Conservation (phyloP, 1,284 basidiomycete genomes). For the Apiotrichum siamense region DNA sequence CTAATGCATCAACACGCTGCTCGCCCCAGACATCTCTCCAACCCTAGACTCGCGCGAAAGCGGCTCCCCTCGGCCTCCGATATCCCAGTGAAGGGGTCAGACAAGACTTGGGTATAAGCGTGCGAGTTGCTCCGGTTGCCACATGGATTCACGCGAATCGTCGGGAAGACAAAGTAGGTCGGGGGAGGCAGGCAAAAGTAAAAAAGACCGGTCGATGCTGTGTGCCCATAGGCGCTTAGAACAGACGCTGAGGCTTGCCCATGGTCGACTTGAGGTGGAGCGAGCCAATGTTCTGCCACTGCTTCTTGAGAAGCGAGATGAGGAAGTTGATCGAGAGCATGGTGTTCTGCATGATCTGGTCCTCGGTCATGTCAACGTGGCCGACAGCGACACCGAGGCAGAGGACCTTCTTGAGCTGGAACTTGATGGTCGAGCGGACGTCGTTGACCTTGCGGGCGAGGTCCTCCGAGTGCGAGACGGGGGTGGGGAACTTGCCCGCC, state of each 20-base stretch:
- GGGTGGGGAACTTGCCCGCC: constrained; percentile 99
- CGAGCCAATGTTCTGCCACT: constrained; percentile 99
- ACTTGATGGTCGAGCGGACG: constrained; percentile 98
- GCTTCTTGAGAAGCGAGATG: constrained; percentile 98
- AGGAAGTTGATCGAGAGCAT: constrained; percentile 99
- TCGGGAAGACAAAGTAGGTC: not conserved
- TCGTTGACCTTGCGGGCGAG: constrained; percentile 86
- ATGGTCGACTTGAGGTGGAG: constrained; percentile 98
- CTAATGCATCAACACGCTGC: not conserved
- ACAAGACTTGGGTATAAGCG: constrained; percentile 50
- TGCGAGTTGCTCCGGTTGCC: constrained; percentile 47
- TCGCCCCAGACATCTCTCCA: not conserved
- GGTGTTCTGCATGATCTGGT: constrained; percentile 93
- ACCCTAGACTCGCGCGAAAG: constrained; percentile 4
- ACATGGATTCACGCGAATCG: constrained; percentile 1
- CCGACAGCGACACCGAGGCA: constrained; percentile 98
- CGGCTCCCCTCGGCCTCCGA: constrained; percentile 48
- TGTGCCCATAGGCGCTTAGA: constrained; percentile 53
- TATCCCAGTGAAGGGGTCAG: constrained; percentile 42
- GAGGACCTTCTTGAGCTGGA: constrained; percentile 99
- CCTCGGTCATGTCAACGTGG: constrained; percentile 95
- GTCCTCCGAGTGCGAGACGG: constrained; percentile 90
- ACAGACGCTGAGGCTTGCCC: constrained; percentile 95
- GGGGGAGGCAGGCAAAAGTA: not conserved
- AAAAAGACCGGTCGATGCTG: not conserved